Evolutionary conservation across 345 rosid genomes (phyloP).

Genomic region (Eucalyptus globulus): DNA sequence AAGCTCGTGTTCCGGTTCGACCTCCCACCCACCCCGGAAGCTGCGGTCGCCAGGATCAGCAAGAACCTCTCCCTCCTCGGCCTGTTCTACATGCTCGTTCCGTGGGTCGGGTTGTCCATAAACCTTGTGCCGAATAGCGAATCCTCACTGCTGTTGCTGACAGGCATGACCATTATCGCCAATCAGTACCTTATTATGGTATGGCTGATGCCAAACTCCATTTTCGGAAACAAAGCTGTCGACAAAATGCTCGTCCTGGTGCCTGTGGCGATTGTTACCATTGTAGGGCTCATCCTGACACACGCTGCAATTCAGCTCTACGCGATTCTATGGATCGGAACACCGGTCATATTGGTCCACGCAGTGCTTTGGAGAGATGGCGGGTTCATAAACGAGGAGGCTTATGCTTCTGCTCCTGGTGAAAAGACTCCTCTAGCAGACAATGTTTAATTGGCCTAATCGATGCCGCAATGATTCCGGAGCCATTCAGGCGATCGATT

Average conservation of each 20-base stretch:
- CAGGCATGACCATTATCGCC: not conserved
- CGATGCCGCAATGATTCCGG: no score
- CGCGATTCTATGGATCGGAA: not conserved
- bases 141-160: not conserved
- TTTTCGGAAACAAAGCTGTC: not conserved
- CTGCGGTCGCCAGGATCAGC: not conserved
- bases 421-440: not conserved
- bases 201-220: not conserved
- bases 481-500: no score
- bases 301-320: not conserved
- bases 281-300: not conserved
- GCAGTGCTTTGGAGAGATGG: conserved; percentile 6
- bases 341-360: conserved; percentile 6
- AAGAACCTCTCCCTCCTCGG: conserved; percentile 3
- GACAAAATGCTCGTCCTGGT: conserved; percentile 1
- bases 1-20: not conserved
- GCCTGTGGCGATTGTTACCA: not conserved
- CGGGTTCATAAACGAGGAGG: not conserved
- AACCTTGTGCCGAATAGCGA: conserved; percentile 3
- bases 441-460: no score
- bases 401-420: not conserved
- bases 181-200: conserved; percentile 1
- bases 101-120: conserved; percentile 7
- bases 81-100: conserved; percentile 1
- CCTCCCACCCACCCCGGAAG: conserved; percentile 1